Conservation (phyloP, 2,329 filamentous ascomycete species). For the Trichoderma breve region DNA sequence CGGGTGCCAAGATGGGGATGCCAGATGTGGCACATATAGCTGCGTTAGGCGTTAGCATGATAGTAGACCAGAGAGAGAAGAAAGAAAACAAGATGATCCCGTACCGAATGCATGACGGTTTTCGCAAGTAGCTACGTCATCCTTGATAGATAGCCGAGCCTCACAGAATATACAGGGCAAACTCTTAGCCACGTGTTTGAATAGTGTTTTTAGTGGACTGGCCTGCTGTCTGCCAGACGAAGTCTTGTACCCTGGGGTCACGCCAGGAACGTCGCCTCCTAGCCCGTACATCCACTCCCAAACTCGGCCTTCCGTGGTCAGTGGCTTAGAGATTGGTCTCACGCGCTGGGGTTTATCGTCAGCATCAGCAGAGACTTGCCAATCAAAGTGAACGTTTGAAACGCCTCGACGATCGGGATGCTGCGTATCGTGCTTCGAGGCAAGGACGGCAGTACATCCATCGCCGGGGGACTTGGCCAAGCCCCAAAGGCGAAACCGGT, state of each 20-base stretch:
- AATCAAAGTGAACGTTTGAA: slow-evolving; percentile 40
- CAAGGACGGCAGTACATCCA: slow-evolving; percentile 50
- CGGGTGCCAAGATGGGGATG: slow-evolving; percentile 53
- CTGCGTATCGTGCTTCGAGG: slow-evolving; percentile 48
- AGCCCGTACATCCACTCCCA: slow-evolving; percentile 61
- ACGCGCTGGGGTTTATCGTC: background rate
- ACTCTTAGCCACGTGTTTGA: slow-evolving; percentile 34
- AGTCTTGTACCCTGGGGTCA: slow-evolving; percentile 31
- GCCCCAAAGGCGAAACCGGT: slow-evolving; percentile 54
- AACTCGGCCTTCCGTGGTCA: slow-evolving; percentile 54
- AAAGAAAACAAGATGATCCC: slow-evolving; percentile 18
- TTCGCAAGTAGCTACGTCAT: slow-evolving; percentile 39
- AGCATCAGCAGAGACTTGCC: slow-evolving; percentile 25
- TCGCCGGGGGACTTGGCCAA: slow-evolving; percentile 52
- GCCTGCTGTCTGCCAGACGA: slow-evolving; percentile 18
- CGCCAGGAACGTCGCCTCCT: slow-evolving; percentile 46
- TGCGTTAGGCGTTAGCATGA: slow-evolving; percentile 26
- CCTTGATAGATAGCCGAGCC: slow-evolving; percentile 32
- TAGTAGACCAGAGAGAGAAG: background rate
- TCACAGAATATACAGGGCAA: slow-evolving; percentile 51
- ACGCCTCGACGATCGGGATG: slow-evolving; percentile 44
- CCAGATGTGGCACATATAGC: slow-evolving; percentile 55
- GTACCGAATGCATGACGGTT: slow-evolving; percentile 43
- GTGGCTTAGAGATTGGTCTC: slow-evolving; percentile 21
- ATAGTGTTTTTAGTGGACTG: slow-evolving; percentile 37